Conservation (phyloP, 2,329 filamentous ascomycete species). For the Hysterium pulicare region DNA sequence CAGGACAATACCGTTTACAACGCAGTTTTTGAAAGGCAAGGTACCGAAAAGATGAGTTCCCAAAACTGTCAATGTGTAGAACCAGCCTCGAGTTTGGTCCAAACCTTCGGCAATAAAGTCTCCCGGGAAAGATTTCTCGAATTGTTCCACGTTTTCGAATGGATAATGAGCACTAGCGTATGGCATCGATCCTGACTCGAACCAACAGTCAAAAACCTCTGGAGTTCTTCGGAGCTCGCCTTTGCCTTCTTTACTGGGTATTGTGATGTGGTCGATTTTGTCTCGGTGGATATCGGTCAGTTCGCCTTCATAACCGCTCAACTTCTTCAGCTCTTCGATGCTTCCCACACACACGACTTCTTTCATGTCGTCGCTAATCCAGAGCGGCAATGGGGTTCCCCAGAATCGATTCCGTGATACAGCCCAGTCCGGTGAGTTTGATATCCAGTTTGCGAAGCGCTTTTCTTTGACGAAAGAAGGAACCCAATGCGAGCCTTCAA, state of each 20-base stretch:
- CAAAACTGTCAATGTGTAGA: slow-evolving; percentile 86
- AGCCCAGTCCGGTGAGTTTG: slow-evolving; percentile 91
- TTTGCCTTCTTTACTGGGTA: slow-evolving; percentile 84
- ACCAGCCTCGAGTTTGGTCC: slow-evolving; percentile 95
- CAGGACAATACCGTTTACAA: slow-evolving; percentile 93
- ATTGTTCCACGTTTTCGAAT: slow-evolving; percentile 81
- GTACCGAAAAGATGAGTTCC: slow-evolving; percentile 83
- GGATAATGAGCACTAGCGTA: slow-evolving; percentile 90
- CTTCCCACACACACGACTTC: slow-evolving; percentile 86
- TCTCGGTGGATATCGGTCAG: slow-evolving; percentile 86
- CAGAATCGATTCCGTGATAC: slow-evolving; percentile 92
- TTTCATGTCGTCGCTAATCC: slow-evolving; percentile 85
- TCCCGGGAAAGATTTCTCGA: slow-evolving; percentile 78
- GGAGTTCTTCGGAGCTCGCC: slow-evolving; percentile 75
- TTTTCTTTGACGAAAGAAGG: slow-evolving; percentile 87
- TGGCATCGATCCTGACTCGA: slow-evolving; percentile 94
- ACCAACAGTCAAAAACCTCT: slow-evolving; percentile 96
- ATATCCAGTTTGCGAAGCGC: slow-evolving; percentile 88
- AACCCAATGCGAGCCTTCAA: slow-evolving; percentile 88
- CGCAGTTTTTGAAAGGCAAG: slow-evolving; percentile 88
- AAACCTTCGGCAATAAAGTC: slow-evolving; percentile 93
- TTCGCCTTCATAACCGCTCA: slow-evolving; percentile 83
- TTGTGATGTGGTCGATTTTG: slow-evolving; percentile 90
- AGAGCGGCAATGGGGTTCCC: slow-evolving; percentile 89
- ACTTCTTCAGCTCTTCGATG: slow-evolving; percentile 74